A percentile compares a stretch with the other conserved stretches of the same genome.
Conservation (phyloP, 495 filamentous ascomycete species). For the Penicillium cinerascens region DNA sequence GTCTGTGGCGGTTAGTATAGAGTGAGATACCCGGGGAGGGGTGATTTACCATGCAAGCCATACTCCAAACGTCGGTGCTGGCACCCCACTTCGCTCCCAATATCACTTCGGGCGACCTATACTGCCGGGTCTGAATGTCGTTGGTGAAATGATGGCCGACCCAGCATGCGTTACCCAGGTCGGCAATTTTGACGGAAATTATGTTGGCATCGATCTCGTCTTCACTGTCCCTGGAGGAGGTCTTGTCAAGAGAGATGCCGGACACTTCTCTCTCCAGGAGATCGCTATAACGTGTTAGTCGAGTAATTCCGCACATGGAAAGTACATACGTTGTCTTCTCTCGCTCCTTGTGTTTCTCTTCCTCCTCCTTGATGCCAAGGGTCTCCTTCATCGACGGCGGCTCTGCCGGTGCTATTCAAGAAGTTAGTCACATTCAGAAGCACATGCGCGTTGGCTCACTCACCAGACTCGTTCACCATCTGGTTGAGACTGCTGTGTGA, state of each 20-base stretch:
- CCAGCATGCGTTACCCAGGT: slow-evolving; percentile 98
- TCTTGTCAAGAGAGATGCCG: slow-evolving; percentile 88
- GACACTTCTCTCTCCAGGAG: slow-evolving; percentile 88
- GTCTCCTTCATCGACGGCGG: slow-evolving; percentile 56
- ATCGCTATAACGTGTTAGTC: slow-evolving; percentile 54
- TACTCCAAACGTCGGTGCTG: slow-evolving; percentile 98
- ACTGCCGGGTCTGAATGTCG: slow-evolving; percentile 97
- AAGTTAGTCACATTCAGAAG: background rate
- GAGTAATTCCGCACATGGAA: background rate
- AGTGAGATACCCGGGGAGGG: background rate
- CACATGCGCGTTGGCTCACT: slow-evolving; percentile 8
- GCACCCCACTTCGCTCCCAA: slow-evolving; percentile 97
- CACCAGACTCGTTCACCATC: slow-evolving; percentile 74
- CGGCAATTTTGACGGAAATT: slow-evolving; percentile 98
- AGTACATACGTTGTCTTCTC: slow-evolving; percentile 88
- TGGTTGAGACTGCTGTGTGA: slow-evolving; percentile 81
- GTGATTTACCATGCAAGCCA: slow-evolving; percentile 88
- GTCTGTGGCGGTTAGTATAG: slow-evolving; percentile 52
- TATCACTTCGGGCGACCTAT: slow-evolving; percentile 96
- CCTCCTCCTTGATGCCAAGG: slow-evolving; percentile 60
- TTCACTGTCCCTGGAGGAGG: slow-evolving; percentile 40
- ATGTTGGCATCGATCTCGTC: slow-evolving; percentile 60
- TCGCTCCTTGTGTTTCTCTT: slow-evolving; percentile 74
- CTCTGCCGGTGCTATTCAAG: slow-evolving; percentile 16
- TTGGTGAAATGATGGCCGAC: slow-evolving; percentile 98